Evolutionary conservation across 139 green algal species (phyloP), one percentile per base, ranked within the genome.

Genomic region (Eudorina sp.): DNA sequence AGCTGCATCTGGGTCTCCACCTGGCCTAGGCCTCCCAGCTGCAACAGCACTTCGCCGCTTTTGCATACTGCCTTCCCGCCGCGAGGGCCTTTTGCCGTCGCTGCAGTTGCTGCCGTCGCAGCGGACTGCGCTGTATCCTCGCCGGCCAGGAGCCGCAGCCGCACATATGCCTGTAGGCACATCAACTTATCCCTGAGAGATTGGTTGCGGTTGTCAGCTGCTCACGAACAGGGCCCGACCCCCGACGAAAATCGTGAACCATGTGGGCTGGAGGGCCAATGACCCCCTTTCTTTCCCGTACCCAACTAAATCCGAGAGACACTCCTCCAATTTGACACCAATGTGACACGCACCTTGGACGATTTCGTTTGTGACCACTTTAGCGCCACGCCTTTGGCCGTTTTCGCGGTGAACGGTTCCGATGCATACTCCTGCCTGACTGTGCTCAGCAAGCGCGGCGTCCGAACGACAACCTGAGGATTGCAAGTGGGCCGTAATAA

Each of bases 381-480:
- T 3, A 85, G 27, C 3, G 41, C 4, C 14, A 75, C 79, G 40
- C 58, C 79, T 0, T 29, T 40, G 3, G 58, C 40, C 34, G 58
- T 0, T 43, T 58, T 3, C 11, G n/a, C 40, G 0, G 41, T 16
- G 19, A 87, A 78, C 2, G 62, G 45, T 14, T 38, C 29, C 4
- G 62, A 51, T 2, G 81, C 18, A 21, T 79, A 25, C n/a, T 79
- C 78, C 3, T 43, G 46, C 40, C 46, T 34, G 4, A 53, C 16
- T 1, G 62, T 78, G 34, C n/a, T 68, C 45, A 87, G 45, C 60
- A 87, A 45, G 6, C 81, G 62, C 1, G 81, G 64, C 3, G 81
- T 87, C 45, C 64, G 45, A 4, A 87, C 43, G 16, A 87, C 53
- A 34, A 87, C 81, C 81, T 87, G 46, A 72, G 31, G 23, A 66